Base-by-base conservation (phyloP, 2,329 filamentous ascomycete species). In the Bipolaris victoriae region DNA sequence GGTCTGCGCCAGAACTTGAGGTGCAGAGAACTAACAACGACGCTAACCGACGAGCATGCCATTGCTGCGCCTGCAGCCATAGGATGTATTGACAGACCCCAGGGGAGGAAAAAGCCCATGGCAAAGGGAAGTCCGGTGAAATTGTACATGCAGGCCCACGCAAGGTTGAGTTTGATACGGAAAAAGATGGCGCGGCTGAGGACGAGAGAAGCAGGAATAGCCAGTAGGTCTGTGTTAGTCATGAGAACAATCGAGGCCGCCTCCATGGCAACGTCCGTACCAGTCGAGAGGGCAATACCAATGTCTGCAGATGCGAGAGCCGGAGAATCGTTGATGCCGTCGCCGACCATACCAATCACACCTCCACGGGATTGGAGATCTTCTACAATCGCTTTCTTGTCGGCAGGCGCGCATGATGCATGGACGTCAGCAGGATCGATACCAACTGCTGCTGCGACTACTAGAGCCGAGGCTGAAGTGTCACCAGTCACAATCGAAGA, bases 301-400 rank as follows among this genome's bases (percentile, higher is more conserved):
- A 98, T 88, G 66, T 96, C 88, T 10, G 95, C 93, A 0, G 92
- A 96, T 0, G 92, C 95, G 10, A 99, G 86, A 0, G 95, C 95
- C 0, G 95, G 95, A 0, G 92, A 97, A 80, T 99, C 95, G 77
- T 99, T 99, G 84, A 99, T 97, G 40, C 95, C 95, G 76, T 99
- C 95, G 50, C 95, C 74, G 13, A 98, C 93, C 95, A 99, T 99
- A 65, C 91, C 95, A 24, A 98, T 91, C 48, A 90, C 82, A 67
- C 92, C 86, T 59, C 92, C 92, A 36, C 71, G 70, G 0, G 83
- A 81, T 78, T 97, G 92, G 16, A 98, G 84, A 52, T 89, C 81
- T 48, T 87, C 85, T 67, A 99, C 84, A 65, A 98, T 96, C 26
- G 84, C 82, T 74, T 96, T 93, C 75, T 99, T 99, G 78, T 96